Conservation (phyloP, 1,284 basidiomycete species). For the Thecaphora thlaspeos region DNA sequence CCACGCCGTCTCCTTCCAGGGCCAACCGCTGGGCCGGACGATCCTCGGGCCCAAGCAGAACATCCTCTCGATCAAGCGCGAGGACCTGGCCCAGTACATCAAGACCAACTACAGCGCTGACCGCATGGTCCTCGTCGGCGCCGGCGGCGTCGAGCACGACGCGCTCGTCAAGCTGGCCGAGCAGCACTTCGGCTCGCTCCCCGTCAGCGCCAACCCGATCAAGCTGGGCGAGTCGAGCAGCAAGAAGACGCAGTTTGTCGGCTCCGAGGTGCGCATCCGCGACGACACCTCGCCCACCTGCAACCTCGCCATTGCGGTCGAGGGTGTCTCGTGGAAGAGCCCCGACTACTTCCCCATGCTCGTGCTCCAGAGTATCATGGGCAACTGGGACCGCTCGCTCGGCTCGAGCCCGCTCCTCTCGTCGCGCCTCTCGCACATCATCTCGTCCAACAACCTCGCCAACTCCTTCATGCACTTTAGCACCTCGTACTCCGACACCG, state of each 20-base stretch:
- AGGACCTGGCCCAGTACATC: constrained; percentile 89
- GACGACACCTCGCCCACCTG: constrained; percentile 85
- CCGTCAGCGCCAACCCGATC: constrained; percentile 82
- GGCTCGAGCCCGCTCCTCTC: constrained; percentile 86
- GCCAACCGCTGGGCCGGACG: constrained; percentile 91
- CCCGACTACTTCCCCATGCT: constrained; percentile 99
- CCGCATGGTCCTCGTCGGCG: constrained; percentile 96
- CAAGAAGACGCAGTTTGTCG: constrained; percentile 74
- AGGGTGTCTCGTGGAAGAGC: constrained; percentile 95
- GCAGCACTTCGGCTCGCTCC: constrained; percentile 86
- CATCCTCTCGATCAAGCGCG: constrained; percentile 91
- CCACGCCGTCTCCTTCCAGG: constrained; percentile 93
- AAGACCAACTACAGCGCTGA: constrained; percentile 97
- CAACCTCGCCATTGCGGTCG: constrained; percentile 94
- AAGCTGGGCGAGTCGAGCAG: constrained; percentile 68
- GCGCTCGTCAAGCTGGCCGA: constrained; percentile 92
- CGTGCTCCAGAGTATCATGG: constrained; percentile 96
- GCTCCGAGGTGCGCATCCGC: constrained; percentile 91
- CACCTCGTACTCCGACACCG: constrained; percentile 98
- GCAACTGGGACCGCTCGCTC: constrained; percentile 98
- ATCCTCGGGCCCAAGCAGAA: constrained; percentile 96
- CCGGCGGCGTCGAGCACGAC: constrained; percentile 89
- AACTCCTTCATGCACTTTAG: constrained; percentile 99
- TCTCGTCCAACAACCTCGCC: constrained; percentile 91
- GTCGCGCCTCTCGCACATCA: constrained; percentile 85